Percentiles rank a stretch among this genome's conserved stretches.
These are phyloP conservation scores for Nicotiana tabacum DNA, from an alignment of 257 asterid genomes.

Conservation along the genomic window DNA sequence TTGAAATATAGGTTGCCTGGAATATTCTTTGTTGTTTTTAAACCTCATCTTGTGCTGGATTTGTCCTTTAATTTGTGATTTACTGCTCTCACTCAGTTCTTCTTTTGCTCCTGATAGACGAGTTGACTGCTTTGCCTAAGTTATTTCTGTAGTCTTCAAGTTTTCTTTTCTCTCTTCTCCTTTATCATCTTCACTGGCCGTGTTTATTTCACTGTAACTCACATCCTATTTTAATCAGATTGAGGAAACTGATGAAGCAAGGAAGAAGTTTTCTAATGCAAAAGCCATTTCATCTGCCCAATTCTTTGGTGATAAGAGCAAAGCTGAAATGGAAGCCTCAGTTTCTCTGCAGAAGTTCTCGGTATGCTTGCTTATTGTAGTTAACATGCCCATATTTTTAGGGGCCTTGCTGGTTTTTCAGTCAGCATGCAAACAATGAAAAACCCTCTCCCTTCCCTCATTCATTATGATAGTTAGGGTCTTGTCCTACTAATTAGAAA, in stretches of 20 bases:
- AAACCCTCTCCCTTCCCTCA: not conserved
- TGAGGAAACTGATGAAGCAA: conserved; percentile 95
- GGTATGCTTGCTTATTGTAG: conserved; percentile 37
- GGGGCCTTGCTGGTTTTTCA: not conserved
- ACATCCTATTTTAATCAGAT: conserved; percentile 33
- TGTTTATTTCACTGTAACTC: not conserved
- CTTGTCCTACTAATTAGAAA: not conserved
- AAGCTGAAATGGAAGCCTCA: conserved; percentile 62
- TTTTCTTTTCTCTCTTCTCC: not conserved
- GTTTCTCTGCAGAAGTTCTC: conserved; percentile 79
- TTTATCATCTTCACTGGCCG: not conserved
- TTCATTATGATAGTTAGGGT: not conserved
- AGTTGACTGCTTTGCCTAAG: not conserved
- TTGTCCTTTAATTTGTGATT: not conserved
- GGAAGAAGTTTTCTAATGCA: conserved; percentile 95
- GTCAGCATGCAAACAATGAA: not conserved
- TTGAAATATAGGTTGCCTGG: not conserved
- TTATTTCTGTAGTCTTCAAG: not conserved
- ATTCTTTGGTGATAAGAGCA: conserved; percentile 73
- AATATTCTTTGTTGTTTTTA: not conserved
- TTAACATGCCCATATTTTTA: not conserved
- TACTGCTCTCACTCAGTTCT: not conserved
- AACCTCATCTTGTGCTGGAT: not conserved
- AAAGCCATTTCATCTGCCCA: conserved; percentile 97
- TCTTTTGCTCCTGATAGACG: not conserved